These are phyloP conservation scores for Bremia lactucae DNA, from an alignment of 352 stramenopile species.

Conservation along the genomic window DNA sequence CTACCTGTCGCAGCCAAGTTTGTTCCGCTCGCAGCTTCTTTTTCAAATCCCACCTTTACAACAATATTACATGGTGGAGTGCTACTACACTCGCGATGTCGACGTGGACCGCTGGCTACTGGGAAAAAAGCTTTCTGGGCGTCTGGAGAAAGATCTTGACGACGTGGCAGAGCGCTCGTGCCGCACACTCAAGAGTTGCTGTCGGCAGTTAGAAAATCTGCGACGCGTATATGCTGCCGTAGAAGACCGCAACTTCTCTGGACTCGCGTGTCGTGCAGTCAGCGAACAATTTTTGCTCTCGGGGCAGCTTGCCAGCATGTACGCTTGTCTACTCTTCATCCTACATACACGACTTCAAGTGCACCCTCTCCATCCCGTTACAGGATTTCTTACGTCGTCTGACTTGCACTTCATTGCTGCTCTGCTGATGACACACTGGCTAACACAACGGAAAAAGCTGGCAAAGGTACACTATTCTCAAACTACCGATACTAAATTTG, in stretches of 20 bases:
- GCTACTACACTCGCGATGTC: conserved; percentile 68
- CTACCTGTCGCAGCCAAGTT: conserved; percentile 65
- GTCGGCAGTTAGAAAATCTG: conserved; percentile 71
- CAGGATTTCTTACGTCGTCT: conserved; percentile 48
- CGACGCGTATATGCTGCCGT: conserved; percentile 58
- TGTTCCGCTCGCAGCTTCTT: conserved; percentile 70
- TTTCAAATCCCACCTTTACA: conserved; percentile 72
- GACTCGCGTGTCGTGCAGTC: conserved; percentile 31
- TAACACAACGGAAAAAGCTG: conserved; percentile 40
- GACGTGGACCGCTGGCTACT: conserved; percentile 62
- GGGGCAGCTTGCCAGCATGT: conserved; percentile 63
- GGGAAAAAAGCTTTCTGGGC: conserved; percentile 72
- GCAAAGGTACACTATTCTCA: conserved; percentile 21
- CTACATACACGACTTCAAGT: conserved; percentile 71
- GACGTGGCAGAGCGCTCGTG: conserved; percentile 64
- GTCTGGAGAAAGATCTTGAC: conserved; percentile 78
- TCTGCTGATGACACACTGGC: conserved; percentile 68
- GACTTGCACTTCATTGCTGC: conserved; percentile 65
- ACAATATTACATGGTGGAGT: conserved; percentile 74
- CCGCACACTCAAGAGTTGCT: conserved; percentile 65
- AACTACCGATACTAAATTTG: conserved; percentile 1
- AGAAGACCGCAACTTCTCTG: conserved; percentile 76
- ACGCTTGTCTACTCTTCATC: conserved; percentile 72
- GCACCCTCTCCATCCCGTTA: conserved; percentile 41
- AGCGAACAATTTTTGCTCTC: conserved; percentile 57